Conservation (phyloP, 805 yeast species). For the Ogataea paradorogensis region DNA sequence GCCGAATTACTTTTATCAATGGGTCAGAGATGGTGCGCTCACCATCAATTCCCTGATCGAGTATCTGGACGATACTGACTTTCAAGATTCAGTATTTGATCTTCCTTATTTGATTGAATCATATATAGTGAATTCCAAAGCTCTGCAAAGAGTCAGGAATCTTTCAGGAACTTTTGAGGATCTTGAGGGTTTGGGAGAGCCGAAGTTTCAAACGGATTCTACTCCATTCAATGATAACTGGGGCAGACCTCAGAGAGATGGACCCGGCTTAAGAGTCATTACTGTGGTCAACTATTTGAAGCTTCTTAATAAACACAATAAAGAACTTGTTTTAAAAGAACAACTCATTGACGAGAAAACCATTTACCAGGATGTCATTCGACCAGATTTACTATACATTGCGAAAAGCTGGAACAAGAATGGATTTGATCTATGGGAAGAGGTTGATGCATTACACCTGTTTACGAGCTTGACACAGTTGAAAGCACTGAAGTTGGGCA, state of each 20-base stretch:
- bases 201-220: conserved; percentile 73
- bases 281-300: conserved; percentile 57
- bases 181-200: conserved; percentile 77
- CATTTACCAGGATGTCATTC: conserved; percentile 51
- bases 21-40: conserved; percentile 90
- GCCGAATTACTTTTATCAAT: conserved; percentile 86
- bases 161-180: conserved; percentile 61
- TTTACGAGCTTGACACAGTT: conserved; percentile 77
- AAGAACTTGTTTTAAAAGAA: conserved; percentile 25
- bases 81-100: conserved; percentile 23
- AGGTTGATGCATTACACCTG: conserved; percentile 68
- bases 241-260: conserved; percentile 97
- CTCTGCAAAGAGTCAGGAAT: conserved; percentile 65
- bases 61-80: conserved; percentile 43
- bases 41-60: conserved; percentile 65
- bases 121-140: conserved; percentile 57
- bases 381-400: conserved; percentile 69
- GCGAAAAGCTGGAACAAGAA: conserved; percentile 54
- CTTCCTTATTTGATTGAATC: conserved; percentile 42
- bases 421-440: conserved; percentile 96
- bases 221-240: conserved; percentile 61
- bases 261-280: conserved; percentile 79
- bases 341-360: conserved; percentile 32
- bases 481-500: conserved; percentile 61
- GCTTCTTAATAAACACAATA: conserved; percentile 35